Evolutionary conservation across 805 yeast genomes (phyloP), one percentile per base, ranked within the genome.

Genomic region (Cyberlindnera suaveolens): DNA sequence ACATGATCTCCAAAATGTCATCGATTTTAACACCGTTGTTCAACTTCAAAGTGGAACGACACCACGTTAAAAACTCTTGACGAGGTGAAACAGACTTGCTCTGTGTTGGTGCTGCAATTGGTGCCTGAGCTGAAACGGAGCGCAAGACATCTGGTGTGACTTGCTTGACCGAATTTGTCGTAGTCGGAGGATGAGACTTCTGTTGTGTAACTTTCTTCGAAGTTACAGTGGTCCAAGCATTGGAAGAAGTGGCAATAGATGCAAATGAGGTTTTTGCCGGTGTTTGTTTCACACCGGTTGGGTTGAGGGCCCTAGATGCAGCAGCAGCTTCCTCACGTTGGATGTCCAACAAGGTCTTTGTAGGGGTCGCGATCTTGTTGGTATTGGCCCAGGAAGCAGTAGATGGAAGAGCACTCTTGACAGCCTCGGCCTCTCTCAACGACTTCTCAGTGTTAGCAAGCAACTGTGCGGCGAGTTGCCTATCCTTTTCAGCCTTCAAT

Each of bases 1-100:
- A 68, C 54, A 93, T 74, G 58, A 93, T 81, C 43, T 84, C 81
- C 39, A 91, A 68, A 34, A 93, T 78, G 59, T 85, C 96, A 49
- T 82, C 85, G 38, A 73, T 74, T 34, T 88, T 81, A 34, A 90
- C 89, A 15, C 86, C 82, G 9, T 81, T 75, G 58, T 86, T 82
- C 60, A 91, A 70, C 42, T 71, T 70, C 72, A 85, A 70, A 49
- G 81, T 77, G 4, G 77, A 60, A 54, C 86, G 76, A 47, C 88
- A 82, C 95, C 95, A 85, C 17, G 69, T 62, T 48, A 85, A 62
- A 48, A 85, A 82, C 46, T 81, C 86, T 58, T 80, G 78, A 31
- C 78, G 73, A 11, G 71, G 67, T 16, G 75, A 68, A 17, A 60
- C 58, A 6, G 43, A 16, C 36, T 41, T 48, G 11, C 36, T n/a